Base-by-base conservation (phyloP, 331 rosid species). In the Arachis monticola region DNA sequence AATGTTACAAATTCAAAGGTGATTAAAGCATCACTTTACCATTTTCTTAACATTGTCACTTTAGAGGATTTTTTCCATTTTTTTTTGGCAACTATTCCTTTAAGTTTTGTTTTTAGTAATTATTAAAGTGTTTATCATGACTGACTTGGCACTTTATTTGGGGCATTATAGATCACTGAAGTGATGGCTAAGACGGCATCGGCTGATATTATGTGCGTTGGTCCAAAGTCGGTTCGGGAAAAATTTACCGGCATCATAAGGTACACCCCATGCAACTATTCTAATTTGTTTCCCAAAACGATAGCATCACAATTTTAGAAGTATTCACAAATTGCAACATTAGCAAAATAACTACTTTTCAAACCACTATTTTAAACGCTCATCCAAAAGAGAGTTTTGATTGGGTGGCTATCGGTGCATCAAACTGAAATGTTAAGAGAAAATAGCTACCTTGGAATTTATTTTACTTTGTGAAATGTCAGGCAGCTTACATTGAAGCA, bases 171-270 rank as follows among this genome's bases (percentile, higher is more conserved):
- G 96, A 91, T 93, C 64, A 94, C 96, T 41, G 90, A 80, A 80
- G 99, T 94, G 59, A 87, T 86, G 93, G 75, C 96, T 12, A 92
- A 83, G 68, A 30, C 79, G 55, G 97, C 93, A 62, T 82, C 90
- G 12, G 89, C 87, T 82, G 93, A 94, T 84, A 94, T 94, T 46
- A 76, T 88, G 95, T 94, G 99, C 83, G 96, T 92, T 79, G 96
- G 96, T 51, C 71, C 89, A 1, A 92, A 87, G 77, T 88, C 93
- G 38, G 93, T 92, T 65, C 77, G 82, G 47, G 97, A 92, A 78
- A 90, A 91, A 13, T 94, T 94, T 73, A 84, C 89, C 2, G 97
- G 96, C 64, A 79, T 82, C 17, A 91, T 94, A 50, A 89, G 98
- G 98, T 91, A 77, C 70, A 50, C 3, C 44, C 3, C 63, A 13